Evolutionary conservation across 495 filamentous ascomycete genomes (phyloP).

Genomic region (Cryomyces antarcticus): DNA sequence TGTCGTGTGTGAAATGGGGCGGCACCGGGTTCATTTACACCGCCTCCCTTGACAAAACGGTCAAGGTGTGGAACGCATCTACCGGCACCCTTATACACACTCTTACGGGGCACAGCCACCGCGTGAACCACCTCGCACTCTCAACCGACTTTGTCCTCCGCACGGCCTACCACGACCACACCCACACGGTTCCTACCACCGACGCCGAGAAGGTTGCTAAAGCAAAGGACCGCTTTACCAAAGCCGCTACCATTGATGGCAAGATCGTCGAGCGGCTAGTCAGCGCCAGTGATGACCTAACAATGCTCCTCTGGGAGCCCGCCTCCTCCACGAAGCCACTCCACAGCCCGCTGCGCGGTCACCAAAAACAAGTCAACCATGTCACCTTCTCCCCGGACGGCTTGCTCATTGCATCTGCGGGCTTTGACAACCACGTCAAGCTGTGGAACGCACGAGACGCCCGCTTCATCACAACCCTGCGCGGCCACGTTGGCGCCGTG

Average conservation of each 20-base stretch:
- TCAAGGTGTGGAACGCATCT: constrained; percentile 76
- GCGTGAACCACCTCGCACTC: constrained; percentile 88
- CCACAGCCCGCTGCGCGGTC: constrained; percentile 58
- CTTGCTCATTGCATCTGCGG: constrained; percentile 61
- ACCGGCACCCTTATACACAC: constrained; percentile 63
- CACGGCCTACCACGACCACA: constrained; percentile 76
- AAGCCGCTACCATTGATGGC: constrained; percentile 61
- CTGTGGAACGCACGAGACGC: constrained; percentile 59
- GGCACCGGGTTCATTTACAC: constrained; percentile 75
- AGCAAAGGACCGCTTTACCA: constrained; percentile 68
- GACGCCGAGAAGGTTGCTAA: constrained; percentile 52
- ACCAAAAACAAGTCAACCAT: constrained; percentile 93
- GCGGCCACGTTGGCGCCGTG: constrained; percentile 84
- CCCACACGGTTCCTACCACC: constrained; percentile 36
- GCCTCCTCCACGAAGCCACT: constrained; percentile 59
- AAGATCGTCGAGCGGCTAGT: constrained; percentile 71
- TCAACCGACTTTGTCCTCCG: constrained; percentile 85
- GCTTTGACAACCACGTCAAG: constrained; percentile 86
- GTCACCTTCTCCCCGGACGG: constrained; percentile 87
- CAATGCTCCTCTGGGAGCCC: constrained; percentile 93
- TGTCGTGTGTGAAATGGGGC: constrained; percentile 88
- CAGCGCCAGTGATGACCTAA: constrained; percentile 86
- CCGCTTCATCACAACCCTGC: constrained; percentile 65
- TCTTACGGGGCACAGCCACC: constrained; percentile 69
- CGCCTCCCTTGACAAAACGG: constrained; percentile 76